Percentiles rank a stretch among this genome's conserved stretches.
Conservation (phyloP, 768 basidiomycete genomes). For the Boletales sp. region DNA sequence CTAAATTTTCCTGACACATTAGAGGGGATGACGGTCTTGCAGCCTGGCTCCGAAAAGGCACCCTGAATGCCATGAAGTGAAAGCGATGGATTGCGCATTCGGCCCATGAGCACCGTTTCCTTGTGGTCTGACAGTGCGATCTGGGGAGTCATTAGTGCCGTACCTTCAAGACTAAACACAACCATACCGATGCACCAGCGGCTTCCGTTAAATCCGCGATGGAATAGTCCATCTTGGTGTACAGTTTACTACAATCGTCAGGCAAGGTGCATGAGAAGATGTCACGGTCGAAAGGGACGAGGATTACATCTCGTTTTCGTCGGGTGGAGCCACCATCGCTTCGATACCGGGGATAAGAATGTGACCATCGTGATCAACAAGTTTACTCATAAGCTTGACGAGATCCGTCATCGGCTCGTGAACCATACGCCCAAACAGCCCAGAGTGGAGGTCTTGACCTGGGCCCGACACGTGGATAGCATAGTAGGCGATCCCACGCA, state of each 20-base stretch:
- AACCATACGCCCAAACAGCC: slow-evolving; percentile 76
- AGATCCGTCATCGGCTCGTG: slow-evolving; percentile 96
- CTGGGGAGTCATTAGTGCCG: slow-evolving; percentile 5
- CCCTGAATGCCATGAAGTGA: slow-evolving; percentile 96
- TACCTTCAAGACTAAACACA: background rate
- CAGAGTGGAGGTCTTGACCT: slow-evolving; percentile 85
- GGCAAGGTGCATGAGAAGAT: background rate
- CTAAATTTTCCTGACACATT: slow-evolving; percentile 90
- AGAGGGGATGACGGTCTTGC: slow-evolving; percentile 94
- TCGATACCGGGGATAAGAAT: slow-evolving; percentile 90
- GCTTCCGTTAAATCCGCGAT: slow-evolving; percentile 70
- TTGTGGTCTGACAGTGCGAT: slow-evolving; percentile 78
- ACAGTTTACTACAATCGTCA: slow-evolving; percentile 49
- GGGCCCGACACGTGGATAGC: slow-evolving; percentile 81
- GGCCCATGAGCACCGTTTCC: slow-evolving; percentile 79
- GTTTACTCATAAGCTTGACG: slow-evolving; percentile 75
- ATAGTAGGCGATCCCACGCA: slow-evolving; percentile 87
- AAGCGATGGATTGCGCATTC: slow-evolving; percentile 87
- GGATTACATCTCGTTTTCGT: slow-evolving; percentile 64
- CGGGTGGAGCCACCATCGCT: slow-evolving; percentile 73
- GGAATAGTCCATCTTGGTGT: slow-evolving; percentile 70
- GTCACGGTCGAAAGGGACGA: slow-evolving; percentile 4
- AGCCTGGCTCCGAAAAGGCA: slow-evolving; percentile 79
- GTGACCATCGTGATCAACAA: slow-evolving; percentile 73
- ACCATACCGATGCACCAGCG: slow-evolving; percentile 53